Evolutionary conservation across 2,329 filamentous ascomycete species (phyloP).

Genomic region (Fusarium bactridioides): DNA sequence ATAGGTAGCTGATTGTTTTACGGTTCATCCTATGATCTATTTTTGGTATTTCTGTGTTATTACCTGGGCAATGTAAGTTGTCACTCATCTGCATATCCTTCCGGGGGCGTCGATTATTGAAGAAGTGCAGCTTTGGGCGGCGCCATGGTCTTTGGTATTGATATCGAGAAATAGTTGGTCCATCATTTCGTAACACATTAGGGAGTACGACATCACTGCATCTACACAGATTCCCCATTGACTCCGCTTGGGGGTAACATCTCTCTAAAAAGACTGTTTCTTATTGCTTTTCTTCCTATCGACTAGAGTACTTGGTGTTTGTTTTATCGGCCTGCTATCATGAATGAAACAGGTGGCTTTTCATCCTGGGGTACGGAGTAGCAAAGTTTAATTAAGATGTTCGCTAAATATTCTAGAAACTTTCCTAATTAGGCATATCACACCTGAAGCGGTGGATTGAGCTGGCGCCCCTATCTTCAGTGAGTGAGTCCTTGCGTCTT

Average conservation of each 20-base stretch:
- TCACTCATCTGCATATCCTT: background rate
- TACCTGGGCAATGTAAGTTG: background rate
- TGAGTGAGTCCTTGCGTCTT: conserved; percentile 12
- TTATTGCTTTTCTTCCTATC: background rate
- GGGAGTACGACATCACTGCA: background rate
- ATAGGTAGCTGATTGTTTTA: background rate
- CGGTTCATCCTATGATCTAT: background rate
- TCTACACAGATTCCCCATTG: background rate
- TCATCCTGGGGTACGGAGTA: background rate
- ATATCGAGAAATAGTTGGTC: background rate
- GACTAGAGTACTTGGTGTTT: background rate
- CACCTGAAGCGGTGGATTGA: conserved; percentile 22
- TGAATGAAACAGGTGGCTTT: background rate
- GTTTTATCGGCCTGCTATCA: background rate
- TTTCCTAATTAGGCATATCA: conserved; percentile 9
- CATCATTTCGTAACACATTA: background rate
- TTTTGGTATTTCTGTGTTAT: background rate
- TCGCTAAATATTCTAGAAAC: conserved; percentile 6
- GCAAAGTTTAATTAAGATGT: conserved; percentile 9
- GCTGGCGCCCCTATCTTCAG: conserved; percentile 35
- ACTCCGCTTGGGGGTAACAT: background rate
- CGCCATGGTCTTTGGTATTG: background rate
- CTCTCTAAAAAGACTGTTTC: background rate
- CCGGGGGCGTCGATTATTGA: background rate
- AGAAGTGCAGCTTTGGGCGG: background rate